A percentile compares a stretch with the other conserved stretches of the same genome.
Conservation (phyloP, 306 rosid species). For the Astragalus membranaceus region DNA sequence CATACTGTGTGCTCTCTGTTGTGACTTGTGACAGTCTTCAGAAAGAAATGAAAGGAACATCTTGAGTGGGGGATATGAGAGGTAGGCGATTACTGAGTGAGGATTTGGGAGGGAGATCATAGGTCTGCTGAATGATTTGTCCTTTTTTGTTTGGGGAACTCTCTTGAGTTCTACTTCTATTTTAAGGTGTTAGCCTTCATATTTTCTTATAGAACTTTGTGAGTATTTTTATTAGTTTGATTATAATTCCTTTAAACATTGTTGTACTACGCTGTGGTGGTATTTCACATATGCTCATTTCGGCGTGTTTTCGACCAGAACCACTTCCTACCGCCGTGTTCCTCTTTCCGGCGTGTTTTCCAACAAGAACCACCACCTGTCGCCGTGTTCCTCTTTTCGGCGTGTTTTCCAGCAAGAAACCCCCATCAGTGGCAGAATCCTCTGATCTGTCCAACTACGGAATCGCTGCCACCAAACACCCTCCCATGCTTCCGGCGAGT, state of each 20-base stretch:
- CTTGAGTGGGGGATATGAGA: not conserved
- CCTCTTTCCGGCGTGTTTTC: too few relatives aligned
- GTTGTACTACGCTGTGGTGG: not conserved
- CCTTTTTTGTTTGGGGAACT: not conserved
- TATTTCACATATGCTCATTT: conserved; percentile 5
- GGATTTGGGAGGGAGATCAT: not conserved
- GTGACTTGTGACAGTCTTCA: not conserved
- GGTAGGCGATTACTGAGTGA: not conserved
- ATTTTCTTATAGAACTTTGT: not conserved
- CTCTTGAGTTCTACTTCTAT: not conserved
- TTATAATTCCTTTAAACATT: not conserved
- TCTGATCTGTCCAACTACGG: too few relatives aligned
- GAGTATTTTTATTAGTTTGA: not conserved
- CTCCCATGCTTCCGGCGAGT: too few relatives aligned
- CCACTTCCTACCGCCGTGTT: too few relatives aligned
- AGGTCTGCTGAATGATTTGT: not conserved
- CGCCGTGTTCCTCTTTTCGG: too few relatives aligned
- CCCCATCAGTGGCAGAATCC: too few relatives aligned
- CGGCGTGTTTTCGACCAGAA: too few relatives aligned
- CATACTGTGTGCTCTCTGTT: not conserved
- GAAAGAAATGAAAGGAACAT: not conserved
- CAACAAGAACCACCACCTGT: too few relatives aligned
- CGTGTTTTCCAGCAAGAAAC: too few relatives aligned
- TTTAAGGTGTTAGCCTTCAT: not conserved
- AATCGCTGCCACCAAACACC: too few relatives aligned